phyloP scores from a whole-genome alignment of 1,284 basidiomycete genomes.

The Exobasidium rhododendri region DNA sequence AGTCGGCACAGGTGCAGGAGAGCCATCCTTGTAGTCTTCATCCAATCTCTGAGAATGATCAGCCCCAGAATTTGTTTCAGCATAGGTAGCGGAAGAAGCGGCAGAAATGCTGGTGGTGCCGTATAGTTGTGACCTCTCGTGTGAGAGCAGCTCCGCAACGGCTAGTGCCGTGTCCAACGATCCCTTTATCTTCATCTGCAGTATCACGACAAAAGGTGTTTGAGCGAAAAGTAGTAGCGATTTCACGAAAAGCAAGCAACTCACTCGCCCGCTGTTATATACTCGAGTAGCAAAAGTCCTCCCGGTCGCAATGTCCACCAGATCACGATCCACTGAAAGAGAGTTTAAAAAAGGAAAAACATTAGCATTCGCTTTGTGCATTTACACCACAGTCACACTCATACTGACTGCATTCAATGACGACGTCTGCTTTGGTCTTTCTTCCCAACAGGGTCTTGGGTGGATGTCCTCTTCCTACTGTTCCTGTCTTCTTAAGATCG shows the following conservation, averaged over 20 bases:
- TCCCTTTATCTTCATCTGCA: slow-evolving; percentile 42
- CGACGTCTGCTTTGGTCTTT: slow-evolving; percentile 44
- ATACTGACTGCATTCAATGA: slow-evolving; percentile 36
- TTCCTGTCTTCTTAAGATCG: slow-evolving; percentile 32
- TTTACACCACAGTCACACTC: background rate
- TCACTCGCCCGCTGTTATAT: slow-evolving; percentile 34
- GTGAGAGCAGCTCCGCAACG: slow-evolving; percentile 35
- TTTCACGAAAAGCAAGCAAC: slow-evolving; percentile 9
- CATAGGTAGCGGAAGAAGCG: slow-evolving; percentile 11
- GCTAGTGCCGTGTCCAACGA: slow-evolving; percentile 41
- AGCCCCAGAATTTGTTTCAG: too few relatives aligned
- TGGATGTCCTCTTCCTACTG: slow-evolving; percentile 42
- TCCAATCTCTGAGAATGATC: slow-evolving; percentile 15
- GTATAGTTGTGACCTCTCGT: slow-evolving; percentile 48
- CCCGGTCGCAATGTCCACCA: slow-evolving; percentile 47
- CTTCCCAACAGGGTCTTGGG: slow-evolving; percentile 39
- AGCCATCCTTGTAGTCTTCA: slow-evolving; percentile 31
- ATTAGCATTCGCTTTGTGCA: background rate
- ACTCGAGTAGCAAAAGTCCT: slow-evolving; percentile 38
- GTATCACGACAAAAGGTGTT: slow-evolving; percentile 7
- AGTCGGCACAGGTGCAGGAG: slow-evolving; percentile 27
- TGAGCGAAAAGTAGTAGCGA: background rate
- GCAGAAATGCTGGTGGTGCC: slow-evolving; percentile 24
- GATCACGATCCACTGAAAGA: slow-evolving; percentile 34
- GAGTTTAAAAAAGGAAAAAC: background rate